Conservation (phyloP, 2,329 filamentous ascomycete species). For the Penicillium thymicola region DNA sequence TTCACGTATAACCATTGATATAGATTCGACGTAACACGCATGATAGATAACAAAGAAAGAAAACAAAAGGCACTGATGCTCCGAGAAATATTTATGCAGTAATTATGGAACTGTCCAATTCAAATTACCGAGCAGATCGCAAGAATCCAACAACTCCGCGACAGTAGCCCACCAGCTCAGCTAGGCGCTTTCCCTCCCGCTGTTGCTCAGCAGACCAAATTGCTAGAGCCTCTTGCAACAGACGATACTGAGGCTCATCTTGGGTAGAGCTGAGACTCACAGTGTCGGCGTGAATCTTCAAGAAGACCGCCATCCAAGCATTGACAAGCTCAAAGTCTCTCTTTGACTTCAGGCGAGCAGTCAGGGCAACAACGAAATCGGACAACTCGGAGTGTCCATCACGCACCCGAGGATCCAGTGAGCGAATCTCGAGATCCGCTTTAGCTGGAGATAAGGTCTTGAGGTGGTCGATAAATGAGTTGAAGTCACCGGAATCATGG, state of each 20-base stretch:
- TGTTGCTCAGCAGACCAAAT: slow-evolving; percentile 72
- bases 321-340: slow-evolving; percentile 91
- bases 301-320: slow-evolving; percentile 95
- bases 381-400: slow-evolving; percentile 64
- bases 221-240: slow-evolving; percentile 57
- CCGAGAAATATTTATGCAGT: not conserved
- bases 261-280: slow-evolving; percentile 46
- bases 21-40: slow-evolving; percentile 2
- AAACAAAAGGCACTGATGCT: not conserved
- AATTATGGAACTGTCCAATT: not conserved
- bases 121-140: slow-evolving; percentile 51
- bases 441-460: slow-evolving; percentile 78
- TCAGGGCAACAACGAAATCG: slow-evolving; percentile 78
- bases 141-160: slow-evolving; percentile 81
- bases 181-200: slow-evolving; percentile 66
- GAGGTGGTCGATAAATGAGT: slow-evolving; percentile 70
- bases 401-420: slow-evolving; percentile 55
- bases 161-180: slow-evolving; percentile 79
- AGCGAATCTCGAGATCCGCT: slow-evolving; percentile 87
- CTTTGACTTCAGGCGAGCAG: slow-evolving; percentile 62
- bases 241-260: slow-evolving; percentile 44
- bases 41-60: not conserved
- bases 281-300: slow-evolving; percentile 70
- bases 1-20: not conserved
- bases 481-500: slow-evolving; percentile 57